Percentiles rank a stretch among this genome's conserved stretches.
These are phyloP conservation scores for Vigna unguiculata DNA, from an alignment of 306 rosid genomes.

Conservation along the genomic window DNA sequence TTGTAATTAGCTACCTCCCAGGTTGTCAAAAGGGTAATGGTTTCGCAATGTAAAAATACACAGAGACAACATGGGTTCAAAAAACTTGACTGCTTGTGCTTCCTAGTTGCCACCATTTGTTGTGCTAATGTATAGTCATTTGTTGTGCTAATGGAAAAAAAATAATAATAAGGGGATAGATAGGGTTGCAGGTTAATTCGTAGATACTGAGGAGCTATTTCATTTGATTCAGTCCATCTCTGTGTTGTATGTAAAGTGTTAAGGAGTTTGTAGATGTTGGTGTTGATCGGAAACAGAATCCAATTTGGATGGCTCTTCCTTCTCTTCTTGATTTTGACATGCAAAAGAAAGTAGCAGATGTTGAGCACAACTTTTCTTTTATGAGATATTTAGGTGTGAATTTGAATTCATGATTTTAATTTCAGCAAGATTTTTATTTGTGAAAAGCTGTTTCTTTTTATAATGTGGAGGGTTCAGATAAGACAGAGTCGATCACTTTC, in stretches of 20 bases:
- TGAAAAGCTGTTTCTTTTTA: no score
- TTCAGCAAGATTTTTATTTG: no score
- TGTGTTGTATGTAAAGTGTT: slow-evolving; percentile 29
- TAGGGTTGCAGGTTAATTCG: slow-evolving; percentile 18
- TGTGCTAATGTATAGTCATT: slow-evolving; percentile 3
- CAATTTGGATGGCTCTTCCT: slow-evolving; percentile 33
- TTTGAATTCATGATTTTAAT: background rate
- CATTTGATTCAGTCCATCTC: slow-evolving; percentile 45
- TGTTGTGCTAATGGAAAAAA: background rate
- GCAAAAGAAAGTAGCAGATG: background rate
- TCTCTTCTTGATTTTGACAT: background rate
- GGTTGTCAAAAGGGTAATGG: background rate
- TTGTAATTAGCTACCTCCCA: slow-evolving; percentile 5
- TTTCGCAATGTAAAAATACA: background rate
- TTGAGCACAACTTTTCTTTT: background rate
- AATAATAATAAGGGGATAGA: background rate
- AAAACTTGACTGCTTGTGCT: slow-evolving; percentile 1
- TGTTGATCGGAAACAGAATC: background rate
- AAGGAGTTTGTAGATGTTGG: background rate
- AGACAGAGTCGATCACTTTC: no score
- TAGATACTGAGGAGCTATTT: slow-evolving; percentile 31
- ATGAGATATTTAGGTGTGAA: background rate
- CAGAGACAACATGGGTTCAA: background rate
- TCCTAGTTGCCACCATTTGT: slow-evolving; percentile 28
- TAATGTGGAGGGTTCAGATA: no score